Conservation (phyloP, 768 basidiomycete species). For the Amylocystis lapponica region DNA sequence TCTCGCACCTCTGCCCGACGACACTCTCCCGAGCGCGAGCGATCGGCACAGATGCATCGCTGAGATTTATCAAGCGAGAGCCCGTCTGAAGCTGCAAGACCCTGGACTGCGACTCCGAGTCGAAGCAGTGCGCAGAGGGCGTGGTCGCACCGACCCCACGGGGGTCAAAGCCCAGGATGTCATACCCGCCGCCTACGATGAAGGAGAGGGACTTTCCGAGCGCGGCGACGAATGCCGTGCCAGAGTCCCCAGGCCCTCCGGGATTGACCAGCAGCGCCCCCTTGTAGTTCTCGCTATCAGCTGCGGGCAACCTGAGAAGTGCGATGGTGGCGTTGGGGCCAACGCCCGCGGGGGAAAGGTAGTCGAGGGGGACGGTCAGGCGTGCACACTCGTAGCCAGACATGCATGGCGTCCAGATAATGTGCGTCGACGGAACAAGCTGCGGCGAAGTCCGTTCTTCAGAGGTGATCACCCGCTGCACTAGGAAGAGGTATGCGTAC, state of each 20-base stretch:
- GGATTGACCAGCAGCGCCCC: constrained; percentile 11
- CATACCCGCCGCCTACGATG: constrained; percentile 11
- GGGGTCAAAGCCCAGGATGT: constrained; percentile 18
- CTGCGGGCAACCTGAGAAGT: constrained; percentile 4
- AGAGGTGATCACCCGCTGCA: no score
- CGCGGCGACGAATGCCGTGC: constrained; percentile 5
- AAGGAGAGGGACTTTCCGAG: constrained; percentile 3
- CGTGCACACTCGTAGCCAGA: constrained; percentile 10
- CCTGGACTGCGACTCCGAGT: constrained; percentile 2
- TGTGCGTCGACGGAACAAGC: constrained; percentile 4
- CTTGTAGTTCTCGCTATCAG: not conserved
- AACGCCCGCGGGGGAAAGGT: not conserved
- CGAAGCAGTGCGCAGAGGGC: constrained; percentile 11
- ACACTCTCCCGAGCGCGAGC: constrained; percentile 4
- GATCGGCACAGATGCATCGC: constrained; percentile 5
- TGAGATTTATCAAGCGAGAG: constrained; percentile 6
- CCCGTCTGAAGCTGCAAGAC: constrained; percentile 11
- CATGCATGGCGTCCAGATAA: constrained; percentile 12
- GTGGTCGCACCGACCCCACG: constrained; percentile 17
- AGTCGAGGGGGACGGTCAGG: constrained; percentile 9
- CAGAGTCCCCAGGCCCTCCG: constrained; percentile 8
- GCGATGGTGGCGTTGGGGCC: constrained; percentile 7
- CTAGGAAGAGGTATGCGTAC: no score
- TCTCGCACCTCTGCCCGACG: constrained; percentile 6
- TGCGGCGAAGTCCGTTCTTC: no score